Evolutionary conservation across 306 rosid genomes (phyloP).

Genomic region (Cucurbita argyrosperma): DNA sequence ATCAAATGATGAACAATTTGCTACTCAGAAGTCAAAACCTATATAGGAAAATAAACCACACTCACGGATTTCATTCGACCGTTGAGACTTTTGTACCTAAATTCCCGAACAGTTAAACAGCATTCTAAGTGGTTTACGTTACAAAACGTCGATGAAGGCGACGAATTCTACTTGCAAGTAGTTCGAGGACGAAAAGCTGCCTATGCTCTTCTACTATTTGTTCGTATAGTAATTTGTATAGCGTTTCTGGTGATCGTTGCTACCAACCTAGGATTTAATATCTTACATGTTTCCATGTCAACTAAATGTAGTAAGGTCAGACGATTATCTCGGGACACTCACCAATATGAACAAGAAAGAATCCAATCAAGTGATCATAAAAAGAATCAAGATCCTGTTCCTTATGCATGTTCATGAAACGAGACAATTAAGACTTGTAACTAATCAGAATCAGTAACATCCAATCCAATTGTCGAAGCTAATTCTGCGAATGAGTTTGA

Average conservation of each 20-base stretch:
- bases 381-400: no score
- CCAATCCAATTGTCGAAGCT: not conserved
- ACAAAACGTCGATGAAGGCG: not conserved
- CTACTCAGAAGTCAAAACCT: not conserved
- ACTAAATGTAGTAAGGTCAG: no score
- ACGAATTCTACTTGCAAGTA: not conserved
- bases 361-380: no score
- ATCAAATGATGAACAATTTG: not conserved
- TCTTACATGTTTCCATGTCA: no score
- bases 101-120: not conserved
- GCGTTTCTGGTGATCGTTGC: no score
- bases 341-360: no score
- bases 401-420: not conserved
- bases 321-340: no score
- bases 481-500: not conserved
- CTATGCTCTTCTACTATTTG: not conserved
- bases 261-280: no score
- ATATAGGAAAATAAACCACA: not conserved
- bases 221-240: not conserved
- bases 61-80: not conserved
- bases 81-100: not conserved
- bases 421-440: not conserved
- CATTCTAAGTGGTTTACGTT: not conserved
- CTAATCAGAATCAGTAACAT: not conserved
- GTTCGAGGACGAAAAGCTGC: not conserved